Conservation (phyloP, 2,329 filamentous ascomycete genomes). For the Diaporthe ilicicola region DNA sequence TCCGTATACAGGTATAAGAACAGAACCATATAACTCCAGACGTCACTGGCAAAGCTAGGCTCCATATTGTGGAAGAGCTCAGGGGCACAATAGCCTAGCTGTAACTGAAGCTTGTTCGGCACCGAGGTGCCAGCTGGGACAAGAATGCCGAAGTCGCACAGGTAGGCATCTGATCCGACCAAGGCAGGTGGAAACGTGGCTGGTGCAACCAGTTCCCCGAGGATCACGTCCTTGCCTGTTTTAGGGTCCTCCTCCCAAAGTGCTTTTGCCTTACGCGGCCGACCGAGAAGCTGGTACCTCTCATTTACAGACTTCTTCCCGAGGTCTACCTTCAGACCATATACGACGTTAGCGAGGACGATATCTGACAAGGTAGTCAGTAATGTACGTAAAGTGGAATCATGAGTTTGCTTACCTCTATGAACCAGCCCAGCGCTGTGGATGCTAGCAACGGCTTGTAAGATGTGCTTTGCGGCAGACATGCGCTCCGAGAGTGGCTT, state of each 20-base stretch:
- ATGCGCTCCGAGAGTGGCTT: neutral
- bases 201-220: neutral
- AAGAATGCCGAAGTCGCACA: constrained; percentile 5
- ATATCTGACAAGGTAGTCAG: neutral
- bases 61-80: constrained; percentile 1
- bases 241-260: neutral
- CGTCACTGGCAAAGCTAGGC: neutral
- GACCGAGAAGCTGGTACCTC: neutral
- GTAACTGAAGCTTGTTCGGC: constrained; percentile 8
- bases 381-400: neutral
- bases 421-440: neutral
- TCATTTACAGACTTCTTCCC: neutral
- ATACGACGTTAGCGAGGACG: neutral
- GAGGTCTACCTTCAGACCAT: neutral
- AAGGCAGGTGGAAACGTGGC: neutral
- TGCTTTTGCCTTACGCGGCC: neutral
- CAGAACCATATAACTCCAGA: too few relatives aligned
- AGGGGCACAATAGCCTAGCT: neutral
- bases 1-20: too few relatives aligned
- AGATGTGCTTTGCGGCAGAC: neutral
- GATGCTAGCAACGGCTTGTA: neutral
- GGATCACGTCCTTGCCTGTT: neutral
- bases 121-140: neutral
- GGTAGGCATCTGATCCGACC: too few relatives aligned
- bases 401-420: neutral